Evolutionary conservation across 1,284 basidiomycete species (phyloP).

Genomic region (Sanghuangporus baumii): DNA sequence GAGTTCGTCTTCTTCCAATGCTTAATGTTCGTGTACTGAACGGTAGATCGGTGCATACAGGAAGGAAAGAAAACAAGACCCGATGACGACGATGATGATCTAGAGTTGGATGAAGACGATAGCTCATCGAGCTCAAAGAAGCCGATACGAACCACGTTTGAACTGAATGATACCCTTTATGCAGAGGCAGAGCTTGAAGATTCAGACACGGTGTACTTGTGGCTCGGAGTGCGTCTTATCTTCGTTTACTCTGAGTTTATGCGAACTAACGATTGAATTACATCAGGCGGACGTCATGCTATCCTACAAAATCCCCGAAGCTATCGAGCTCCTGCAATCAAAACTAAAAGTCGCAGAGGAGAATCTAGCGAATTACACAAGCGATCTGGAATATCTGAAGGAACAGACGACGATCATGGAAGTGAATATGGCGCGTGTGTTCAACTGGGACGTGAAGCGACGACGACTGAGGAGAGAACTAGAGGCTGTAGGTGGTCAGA

Average conservation of each 20-base stretch:
- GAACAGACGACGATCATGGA: slow-evolving; percentile 98
- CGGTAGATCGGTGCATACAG: slow-evolving; percentile 29
- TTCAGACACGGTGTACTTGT: slow-evolving; percentile 86
- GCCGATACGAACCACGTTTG: slow-evolving; percentile 82
- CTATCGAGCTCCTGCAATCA: slow-evolving; percentile 67
- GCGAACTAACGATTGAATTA: background rate
- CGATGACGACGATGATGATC: slow-evolving; percentile 42
- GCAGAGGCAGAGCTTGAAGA: slow-evolving; percentile 88
- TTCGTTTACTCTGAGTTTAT: slow-evolving; percentile 1
- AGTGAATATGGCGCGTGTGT: slow-evolving; percentile 94
- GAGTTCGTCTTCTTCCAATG: slow-evolving; percentile 38
- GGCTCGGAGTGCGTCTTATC: slow-evolving; percentile 83
- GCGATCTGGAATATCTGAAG: slow-evolving; percentile 90
- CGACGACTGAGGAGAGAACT: slow-evolving; percentile 56
- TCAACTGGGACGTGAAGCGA: slow-evolving; percentile 93
- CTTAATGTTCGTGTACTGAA: background rate
- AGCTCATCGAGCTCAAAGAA: slow-evolving; percentile 33
- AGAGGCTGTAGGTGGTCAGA: slow-evolving; percentile 25
- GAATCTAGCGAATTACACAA: slow-evolving; percentile 65
- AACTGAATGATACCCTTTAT: slow-evolving; percentile 93
- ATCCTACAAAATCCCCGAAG: slow-evolving; percentile 84
- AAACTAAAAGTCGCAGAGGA: slow-evolving; percentile 79
- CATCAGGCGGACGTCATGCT: slow-evolving; percentile 95
- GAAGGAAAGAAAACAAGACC: slow-evolving; percentile 51
- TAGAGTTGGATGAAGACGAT: slow-evolving; percentile 31